phyloP scores from a whole-genome alignment of 2,329 filamentous ascomycete species.

The Clarireedia paspali region DNA sequence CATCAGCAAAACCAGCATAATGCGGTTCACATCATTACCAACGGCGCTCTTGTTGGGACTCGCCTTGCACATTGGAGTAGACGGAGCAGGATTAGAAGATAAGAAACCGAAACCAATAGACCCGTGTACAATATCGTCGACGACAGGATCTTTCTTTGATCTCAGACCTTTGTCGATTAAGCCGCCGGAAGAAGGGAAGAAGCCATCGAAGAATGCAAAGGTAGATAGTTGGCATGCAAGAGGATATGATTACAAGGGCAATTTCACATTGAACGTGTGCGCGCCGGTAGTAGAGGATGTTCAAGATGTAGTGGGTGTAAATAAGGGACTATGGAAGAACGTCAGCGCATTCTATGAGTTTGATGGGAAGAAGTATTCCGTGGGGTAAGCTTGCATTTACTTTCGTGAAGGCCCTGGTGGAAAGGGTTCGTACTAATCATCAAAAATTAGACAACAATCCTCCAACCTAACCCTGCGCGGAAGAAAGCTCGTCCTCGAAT shows the following conservation, averaged over 20 bases:
- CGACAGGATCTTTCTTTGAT: conserved; percentile 28
- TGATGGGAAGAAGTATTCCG: conserved; percentile 60
- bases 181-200: conserved; percentile 26
- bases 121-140: conserved; percentile 27
- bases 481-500: conserved; percentile 69
- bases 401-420: not conserved
- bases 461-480: conserved; percentile 50
- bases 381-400: conserved; percentile 49
- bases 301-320: conserved; percentile 55
- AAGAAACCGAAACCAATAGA: conserved; percentile 22
- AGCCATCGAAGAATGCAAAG: conserved; percentile 44
- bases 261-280: conserved; percentile 82
- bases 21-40: conserved; percentile 24
- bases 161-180: conserved; percentile 26
- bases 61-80: conserved; percentile 19
- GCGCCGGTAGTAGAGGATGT: conserved; percentile 63
- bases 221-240: conserved; percentile 55
- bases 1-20: conserved; percentile 9
- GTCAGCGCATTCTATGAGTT: conserved; percentile 71
- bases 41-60: conserved; percentile 22
- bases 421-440: conserved; percentile 1
- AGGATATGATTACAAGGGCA: conserved; percentile 70
- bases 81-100: conserved; percentile 21
- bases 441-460: conserved; percentile 13
- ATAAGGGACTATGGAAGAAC: conserved; percentile 56